phyloP scores from a whole-genome alignment of 2,329 filamentous ascomycete species.

The Dactylellina parvicollis region DNA sequence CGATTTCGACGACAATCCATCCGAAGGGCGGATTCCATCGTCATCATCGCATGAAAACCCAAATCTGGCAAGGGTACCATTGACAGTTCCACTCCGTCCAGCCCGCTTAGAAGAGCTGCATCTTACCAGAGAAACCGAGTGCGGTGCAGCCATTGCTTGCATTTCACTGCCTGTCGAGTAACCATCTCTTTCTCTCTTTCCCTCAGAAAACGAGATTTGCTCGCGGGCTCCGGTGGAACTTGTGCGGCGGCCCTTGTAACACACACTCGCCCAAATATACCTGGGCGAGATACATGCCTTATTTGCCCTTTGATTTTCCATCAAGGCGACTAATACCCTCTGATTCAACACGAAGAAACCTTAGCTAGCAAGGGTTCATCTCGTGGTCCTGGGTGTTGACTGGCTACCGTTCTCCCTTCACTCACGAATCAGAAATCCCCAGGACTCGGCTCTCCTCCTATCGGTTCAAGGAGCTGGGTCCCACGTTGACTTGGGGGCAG shows the following conservation, averaged over 20 bases:
- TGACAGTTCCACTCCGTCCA: slow-evolving; percentile 40
- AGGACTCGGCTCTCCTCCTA: slow-evolving; percentile 54
- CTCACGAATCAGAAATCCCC: slow-evolving; percentile 53
- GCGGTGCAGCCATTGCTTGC: slow-evolving; percentile 50
- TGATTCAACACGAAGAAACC: slow-evolving; percentile 38
- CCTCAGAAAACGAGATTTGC: slow-evolving; percentile 41
- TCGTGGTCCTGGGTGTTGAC: slow-evolving; percentile 37
- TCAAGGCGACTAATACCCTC: slow-evolving; percentile 40
- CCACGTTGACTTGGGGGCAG: slow-evolving; percentile 44
- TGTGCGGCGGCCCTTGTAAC: slow-evolving; percentile 49
- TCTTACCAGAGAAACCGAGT: slow-evolving; percentile 24
- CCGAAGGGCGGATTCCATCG: slow-evolving; percentile 39
- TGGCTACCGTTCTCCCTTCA: slow-evolving; percentile 49
- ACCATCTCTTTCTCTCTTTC: slow-evolving; percentile 28
- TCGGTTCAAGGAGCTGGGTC: slow-evolving; percentile 52
- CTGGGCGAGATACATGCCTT: slow-evolving; percentile 26
- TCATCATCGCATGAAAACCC: slow-evolving; percentile 48
- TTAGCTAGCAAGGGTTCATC: slow-evolving; percentile 38
- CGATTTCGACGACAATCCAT: slow-evolving; percentile 35
- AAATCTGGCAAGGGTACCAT: slow-evolving; percentile 47
- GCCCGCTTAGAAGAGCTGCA: slow-evolving; percentile 38
- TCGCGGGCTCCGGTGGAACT: slow-evolving; percentile 38
- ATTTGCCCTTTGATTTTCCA: slow-evolving; percentile 40
- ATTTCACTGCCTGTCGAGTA: slow-evolving; percentile 50
- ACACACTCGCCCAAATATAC: slow-evolving; percentile 22